Percentiles rank a stretch among this genome's conserved stretches.
These are phyloP conservation scores for Nicotiana knightiana DNA, from an alignment of 257 asterid genomes.

Conservation along the genomic window DNA sequence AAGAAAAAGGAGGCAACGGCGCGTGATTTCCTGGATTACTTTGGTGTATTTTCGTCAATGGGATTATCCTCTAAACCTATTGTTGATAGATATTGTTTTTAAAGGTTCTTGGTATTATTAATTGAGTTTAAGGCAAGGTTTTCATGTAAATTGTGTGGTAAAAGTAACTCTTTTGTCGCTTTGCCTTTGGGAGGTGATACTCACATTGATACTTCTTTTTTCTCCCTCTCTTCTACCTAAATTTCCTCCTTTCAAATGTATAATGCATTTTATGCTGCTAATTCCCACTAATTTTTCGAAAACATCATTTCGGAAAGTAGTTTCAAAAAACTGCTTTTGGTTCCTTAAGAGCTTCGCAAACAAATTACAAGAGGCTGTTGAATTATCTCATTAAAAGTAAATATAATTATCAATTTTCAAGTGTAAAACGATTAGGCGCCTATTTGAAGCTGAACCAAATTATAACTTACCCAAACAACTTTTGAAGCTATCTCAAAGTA, in stretches of 20 bases:
- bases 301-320: too few relatives aligned
- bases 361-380: too few relatives aligned
- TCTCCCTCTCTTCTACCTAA: background rate
- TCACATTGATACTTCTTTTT: background rate
- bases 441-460: too few relatives aligned
- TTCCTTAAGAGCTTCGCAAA: too few relatives aligned
- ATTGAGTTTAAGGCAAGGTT: background rate
- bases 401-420: too few relatives aligned
- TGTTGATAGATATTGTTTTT: too few relatives aligned
- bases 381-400: too few relatives aligned
- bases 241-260: background rate
- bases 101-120: background rate
- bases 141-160: slow-evolving; percentile 5
- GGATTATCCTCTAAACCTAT: background rate
- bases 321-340: too few relatives aligned
- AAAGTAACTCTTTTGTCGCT: background rate
- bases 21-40: slow-evolving; percentile 5
- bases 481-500: background rate
- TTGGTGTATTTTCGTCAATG: background rate
- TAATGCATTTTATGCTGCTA: background rate
- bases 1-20: background rate
- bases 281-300: background rate
- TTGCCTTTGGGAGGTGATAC: slow-evolving; percentile 1
- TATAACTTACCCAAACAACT: too few relatives aligned
- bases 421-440: too few relatives aligned